Base-by-base conservation (phyloP, 1,284 basidiomycete species). In the Fomes fomentarius region DNA sequence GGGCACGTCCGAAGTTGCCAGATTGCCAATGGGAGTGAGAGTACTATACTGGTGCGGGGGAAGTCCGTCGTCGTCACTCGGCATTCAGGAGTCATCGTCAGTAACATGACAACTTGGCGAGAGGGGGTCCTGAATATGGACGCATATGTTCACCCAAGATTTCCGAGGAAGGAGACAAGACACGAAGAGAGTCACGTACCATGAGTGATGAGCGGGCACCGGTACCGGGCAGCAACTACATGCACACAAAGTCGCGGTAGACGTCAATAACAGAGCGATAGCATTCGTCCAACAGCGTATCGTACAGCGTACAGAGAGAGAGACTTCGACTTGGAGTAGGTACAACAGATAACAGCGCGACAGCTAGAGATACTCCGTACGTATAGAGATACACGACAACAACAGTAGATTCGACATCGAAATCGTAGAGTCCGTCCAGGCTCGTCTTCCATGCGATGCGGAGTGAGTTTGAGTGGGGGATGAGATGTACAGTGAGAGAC, bases 361-460 rank as follows among this genome's bases (percentile, higher is more conserved):
- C 37, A 40, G 50, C 38, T 43, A 52, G 28, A 44, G 43, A 26
- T 33, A 44, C 53, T 31, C 31, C 47, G 39, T 50, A 57, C n/a
- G n/a, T n/a, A n/a, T n/a, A n/a, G 52, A 52, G 54, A 57, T 57
- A 57, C 55, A 57, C 43, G 28, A 47, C 11, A 15, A 11, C 6
- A 4, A 4, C 11, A 22, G 2, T 38, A 22, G 33, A 21, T 30
- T 30, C n/a, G 26, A 40, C 26, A 41, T 45, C 42, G 31, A 52
- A 12, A 30, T 6, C 12, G 7, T 6, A 30, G 41, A 48, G 49
- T 54, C 49, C 52, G 41, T 54, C 50, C n/a, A 28, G 52, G 52
- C 35, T 51, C 52, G 35, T 52, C 50, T 52, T 41, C 45, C 35
- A 34, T 49, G 47, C 47, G 47, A 49, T 41, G 38, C 4, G 47